These are phyloP conservation scores for Xylariomycetidae sp. DNA, from an alignment of 2,329 filamentous ascomycete species.

Conservation along the genomic window DNA sequence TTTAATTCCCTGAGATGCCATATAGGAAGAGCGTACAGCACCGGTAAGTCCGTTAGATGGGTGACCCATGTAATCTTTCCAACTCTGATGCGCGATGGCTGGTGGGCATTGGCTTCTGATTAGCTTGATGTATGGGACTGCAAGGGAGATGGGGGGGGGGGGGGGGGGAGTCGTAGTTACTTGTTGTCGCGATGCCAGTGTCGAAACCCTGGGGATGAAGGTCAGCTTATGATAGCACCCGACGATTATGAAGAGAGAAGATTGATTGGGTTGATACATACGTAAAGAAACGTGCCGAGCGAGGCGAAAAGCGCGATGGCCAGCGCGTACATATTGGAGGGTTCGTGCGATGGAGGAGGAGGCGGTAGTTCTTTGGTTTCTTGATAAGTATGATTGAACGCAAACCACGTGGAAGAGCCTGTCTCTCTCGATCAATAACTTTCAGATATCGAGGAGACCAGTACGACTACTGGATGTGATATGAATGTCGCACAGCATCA, in stretches of 20 bases:
- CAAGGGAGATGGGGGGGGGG: not conserved
- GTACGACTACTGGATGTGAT: too few species aligned
- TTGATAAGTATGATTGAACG: too few species aligned
- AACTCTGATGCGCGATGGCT: slow-evolving; percentile 56
- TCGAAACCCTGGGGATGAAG: slow-evolving; percentile 58
- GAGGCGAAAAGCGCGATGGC: not conserved
- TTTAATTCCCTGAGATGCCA: too few species aligned
- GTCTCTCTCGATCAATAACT: too few species aligned
- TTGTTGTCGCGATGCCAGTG: slow-evolving; percentile 56
- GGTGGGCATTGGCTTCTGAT: slow-evolving; percentile 3
- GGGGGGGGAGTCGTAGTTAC: slow-evolving; percentile 26
- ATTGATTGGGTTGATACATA: not conserved
- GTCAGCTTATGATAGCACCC: not conserved
- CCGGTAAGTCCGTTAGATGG: slow-evolving; percentile 52
- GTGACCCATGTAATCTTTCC: slow-evolving; percentile 54
- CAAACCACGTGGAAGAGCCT: too few species aligned
- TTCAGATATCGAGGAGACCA: too few species aligned
- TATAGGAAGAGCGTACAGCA: slow-evolving; percentile 11
- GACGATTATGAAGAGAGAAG: not conserved
- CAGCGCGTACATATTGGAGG: too few species aligned
- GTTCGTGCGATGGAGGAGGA: too few species aligned
- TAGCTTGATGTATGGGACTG: not conserved
- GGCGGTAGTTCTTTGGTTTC: too few species aligned
- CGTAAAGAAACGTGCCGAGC: not conserved
- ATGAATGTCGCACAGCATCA: too few species aligned